Percentiles rank a stretch among this genome's conserved stretches.
Evolutionary conservation across 768 basidiomycete genomes (phyloP).

Genomic region (Pluteus cervinus): DNA sequence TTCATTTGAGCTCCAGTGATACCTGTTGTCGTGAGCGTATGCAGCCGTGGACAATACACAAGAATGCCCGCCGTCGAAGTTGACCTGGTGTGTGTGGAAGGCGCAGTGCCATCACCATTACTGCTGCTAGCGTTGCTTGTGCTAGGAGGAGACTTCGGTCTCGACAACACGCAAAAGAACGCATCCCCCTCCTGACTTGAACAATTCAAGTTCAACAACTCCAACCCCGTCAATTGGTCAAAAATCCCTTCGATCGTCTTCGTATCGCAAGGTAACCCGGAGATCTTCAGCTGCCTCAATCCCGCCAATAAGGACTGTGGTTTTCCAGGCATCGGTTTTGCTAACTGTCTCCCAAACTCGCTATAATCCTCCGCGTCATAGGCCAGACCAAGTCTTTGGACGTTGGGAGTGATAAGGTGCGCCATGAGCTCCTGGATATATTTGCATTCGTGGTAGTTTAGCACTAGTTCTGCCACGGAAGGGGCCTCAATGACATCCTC

Average conservation of each 20-base stretch:
- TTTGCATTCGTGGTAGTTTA: slow-evolving; percentile 33
- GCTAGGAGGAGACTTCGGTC: slow-evolving; percentile 16
- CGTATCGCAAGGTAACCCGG: slow-evolving; percentile 38
- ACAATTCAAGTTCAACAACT: slow-evolving; percentile 34
- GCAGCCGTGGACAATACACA: slow-evolving; percentile 45
- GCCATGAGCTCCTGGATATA: slow-evolving; percentile 33
- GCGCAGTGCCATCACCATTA: too few relatives aligned
- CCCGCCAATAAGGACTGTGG: slow-evolving; percentile 39
- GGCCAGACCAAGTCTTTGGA: slow-evolving; percentile 44
- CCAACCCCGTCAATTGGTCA: slow-evolving; percentile 40
- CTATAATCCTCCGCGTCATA: slow-evolving; percentile 51
- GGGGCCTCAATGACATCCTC: slow-evolving; percentile 29
- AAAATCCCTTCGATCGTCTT: slow-evolving; percentile 32
- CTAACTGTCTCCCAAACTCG: slow-evolving; percentile 39
- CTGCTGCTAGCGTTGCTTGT: too few relatives aligned
- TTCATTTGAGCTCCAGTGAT: slow-evolving; percentile 36
- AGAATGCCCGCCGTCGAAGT: slow-evolving; percentile 10
- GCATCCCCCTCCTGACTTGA: slow-evolving; percentile 23
- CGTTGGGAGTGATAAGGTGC: slow-evolving; percentile 32
- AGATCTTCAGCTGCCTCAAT: slow-evolving; percentile 48
- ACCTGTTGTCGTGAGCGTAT: slow-evolving; percentile 39
- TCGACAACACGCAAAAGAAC: slow-evolving; percentile 11
- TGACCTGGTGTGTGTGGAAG: slow-evolving; percentile 9
- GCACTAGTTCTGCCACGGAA: slow-evolving; percentile 29
- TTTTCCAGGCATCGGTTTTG: slow-evolving; percentile 29